phyloP scores from a whole-genome alignment of 345 rosid species.

The Odontarrhena argentea region DNA sequence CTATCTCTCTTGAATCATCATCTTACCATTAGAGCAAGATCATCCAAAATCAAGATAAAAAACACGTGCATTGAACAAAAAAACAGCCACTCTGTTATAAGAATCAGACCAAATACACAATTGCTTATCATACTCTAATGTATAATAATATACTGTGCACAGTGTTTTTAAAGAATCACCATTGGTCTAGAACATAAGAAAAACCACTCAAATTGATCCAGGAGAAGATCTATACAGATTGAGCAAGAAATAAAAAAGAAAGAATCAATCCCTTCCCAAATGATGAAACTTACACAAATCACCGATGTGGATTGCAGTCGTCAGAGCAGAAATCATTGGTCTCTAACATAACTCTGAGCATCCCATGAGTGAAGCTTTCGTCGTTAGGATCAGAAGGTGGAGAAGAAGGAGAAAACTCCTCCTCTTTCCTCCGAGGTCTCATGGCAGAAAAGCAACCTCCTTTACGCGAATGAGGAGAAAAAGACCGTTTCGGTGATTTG shows the following conservation, averaged over 20 bases:
- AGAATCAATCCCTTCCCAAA: constrained; percentile 12
- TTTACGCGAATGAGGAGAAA: constrained; percentile 20
- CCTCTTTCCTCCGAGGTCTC: constrained; percentile 23
- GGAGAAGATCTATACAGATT: constrained; percentile 36
- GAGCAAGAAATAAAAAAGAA: neutral
- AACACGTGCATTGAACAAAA: too few species aligned
- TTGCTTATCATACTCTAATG: constrained; percentile 1
- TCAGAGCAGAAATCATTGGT: constrained; percentile 40
- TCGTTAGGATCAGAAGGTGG: constrained; percentile 43
- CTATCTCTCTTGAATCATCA: constrained; percentile 5
- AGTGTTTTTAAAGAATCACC: constrained; percentile 4
- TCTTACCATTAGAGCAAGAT: neutral
- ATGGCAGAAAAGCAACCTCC: constrained; percentile 36
- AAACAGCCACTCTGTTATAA: neutral
- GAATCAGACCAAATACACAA: constrained; percentile 33
- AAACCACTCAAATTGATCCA: constrained; percentile 7
- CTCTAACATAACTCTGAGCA: constrained; percentile 41
- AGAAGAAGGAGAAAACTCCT: constrained; percentile 7
- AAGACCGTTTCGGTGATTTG: constrained; percentile 28
- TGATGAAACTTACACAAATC: constrained; percentile 23
- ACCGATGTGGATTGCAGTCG: constrained; percentile 38
- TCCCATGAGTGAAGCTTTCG: constrained; percentile 39
- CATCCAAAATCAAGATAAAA: neutral
- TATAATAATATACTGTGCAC: constrained; percentile 1
- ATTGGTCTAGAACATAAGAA: neutral